Percentiles rank a stretch among this genome's conserved stretches.
phyloP scores from a whole-genome alignment of 2,329 filamentous ascomycete genomes.

The Acephala macrosclerotiorum region DNA sequence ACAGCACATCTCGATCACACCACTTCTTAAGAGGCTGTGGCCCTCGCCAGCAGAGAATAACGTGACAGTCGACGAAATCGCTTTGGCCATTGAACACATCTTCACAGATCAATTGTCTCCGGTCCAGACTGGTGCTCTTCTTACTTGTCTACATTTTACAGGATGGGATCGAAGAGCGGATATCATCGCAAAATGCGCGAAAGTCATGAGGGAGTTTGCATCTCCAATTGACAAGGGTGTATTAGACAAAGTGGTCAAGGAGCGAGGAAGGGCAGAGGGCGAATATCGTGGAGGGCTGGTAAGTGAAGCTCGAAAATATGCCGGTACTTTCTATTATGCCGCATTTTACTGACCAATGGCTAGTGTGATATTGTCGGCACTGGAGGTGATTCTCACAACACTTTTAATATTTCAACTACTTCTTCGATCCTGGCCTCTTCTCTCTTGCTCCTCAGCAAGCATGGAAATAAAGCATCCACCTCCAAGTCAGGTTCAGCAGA shows the following conservation, averaged over 20 bases:
- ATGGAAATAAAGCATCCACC: conserved; percentile 94
- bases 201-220: conserved; percentile 83
- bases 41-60: conserved; percentile 53
- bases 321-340: not conserved
- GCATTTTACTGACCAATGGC: conserved; percentile 22
- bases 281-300: conserved; percentile 84
- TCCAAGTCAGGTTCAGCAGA: conserved; percentile 96
- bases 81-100: conserved; percentile 87
- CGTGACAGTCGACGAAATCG: conserved; percentile 82
- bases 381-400: conserved; percentile 94
- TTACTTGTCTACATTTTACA: conserved; percentile 93
- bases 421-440: conserved; percentile 91
- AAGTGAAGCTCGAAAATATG: conserved; percentile 46
- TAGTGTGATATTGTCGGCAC: conserved; percentile 95
- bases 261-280: conserved; percentile 70
- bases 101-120: conserved; percentile 91
- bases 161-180: conserved; percentile 83
- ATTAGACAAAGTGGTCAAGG: conserved; percentile 67
- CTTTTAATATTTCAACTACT: conserved; percentile 97
- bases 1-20: conserved; percentile 61
- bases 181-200: conserved; percentile 85
- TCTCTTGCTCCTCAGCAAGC: conserved; percentile 86
- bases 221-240: conserved; percentile 71
- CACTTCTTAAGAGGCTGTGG: conserved; percentile 77
- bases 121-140: conserved; percentile 83